These are phyloP conservation scores for Brassica juncea DNA, from an alignment of 345 rosid genomes.

Conservation along the genomic window DNA sequence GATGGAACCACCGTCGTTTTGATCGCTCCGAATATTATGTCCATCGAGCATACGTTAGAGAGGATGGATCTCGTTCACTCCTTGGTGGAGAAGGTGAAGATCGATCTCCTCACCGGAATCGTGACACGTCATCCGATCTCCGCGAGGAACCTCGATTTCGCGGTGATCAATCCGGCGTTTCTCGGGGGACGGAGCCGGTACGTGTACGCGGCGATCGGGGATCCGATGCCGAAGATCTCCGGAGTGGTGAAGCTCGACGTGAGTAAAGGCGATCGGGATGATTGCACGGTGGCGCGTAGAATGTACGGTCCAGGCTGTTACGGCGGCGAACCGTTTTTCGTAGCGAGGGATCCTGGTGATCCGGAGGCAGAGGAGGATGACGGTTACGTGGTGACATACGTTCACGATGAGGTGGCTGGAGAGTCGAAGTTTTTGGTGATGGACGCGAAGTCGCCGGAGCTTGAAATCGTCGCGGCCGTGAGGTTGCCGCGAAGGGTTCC, in stretches of 20 bases:
- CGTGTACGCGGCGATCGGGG: conserved; percentile 41
- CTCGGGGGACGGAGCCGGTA: conserved; percentile 22
- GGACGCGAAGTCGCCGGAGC: conserved; percentile 45
- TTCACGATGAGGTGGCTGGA: conserved; percentile 35
- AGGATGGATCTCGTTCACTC: conserved; percentile 42
- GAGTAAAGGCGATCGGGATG: conserved; percentile 20
- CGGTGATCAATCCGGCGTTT: conserved; percentile 39
- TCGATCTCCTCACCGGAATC: conserved; percentile 38
- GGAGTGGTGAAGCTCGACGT: conserved; percentile 42
- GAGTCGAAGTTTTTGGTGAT: conserved; percentile 43
- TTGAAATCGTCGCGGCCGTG: conserved; percentile 38
- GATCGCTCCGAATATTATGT: conserved; percentile 42
- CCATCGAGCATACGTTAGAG: conserved; percentile 41
- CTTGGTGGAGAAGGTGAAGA: conserved; percentile 37
- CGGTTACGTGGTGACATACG: conserved; percentile 38
- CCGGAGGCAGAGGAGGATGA: conserved; percentile 43
- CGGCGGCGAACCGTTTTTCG: conserved; percentile 46
- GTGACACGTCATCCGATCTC: conserved; percentile 42
- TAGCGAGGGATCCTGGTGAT: conserved; percentile 30
- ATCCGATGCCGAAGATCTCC: conserved; percentile 43
- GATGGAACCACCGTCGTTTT: conserved; percentile 31
- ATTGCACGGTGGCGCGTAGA: conserved; percentile 40
- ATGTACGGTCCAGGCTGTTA: conserved; percentile 40
- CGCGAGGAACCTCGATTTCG: conserved; percentile 38
- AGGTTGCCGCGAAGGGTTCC: conserved; percentile 45